Evolutionary conservation across 2,329 filamentous ascomycete species (phyloP), one percentile per base, ranked within the genome.

Genomic region (Mycosphaerella sp.): DNA sequence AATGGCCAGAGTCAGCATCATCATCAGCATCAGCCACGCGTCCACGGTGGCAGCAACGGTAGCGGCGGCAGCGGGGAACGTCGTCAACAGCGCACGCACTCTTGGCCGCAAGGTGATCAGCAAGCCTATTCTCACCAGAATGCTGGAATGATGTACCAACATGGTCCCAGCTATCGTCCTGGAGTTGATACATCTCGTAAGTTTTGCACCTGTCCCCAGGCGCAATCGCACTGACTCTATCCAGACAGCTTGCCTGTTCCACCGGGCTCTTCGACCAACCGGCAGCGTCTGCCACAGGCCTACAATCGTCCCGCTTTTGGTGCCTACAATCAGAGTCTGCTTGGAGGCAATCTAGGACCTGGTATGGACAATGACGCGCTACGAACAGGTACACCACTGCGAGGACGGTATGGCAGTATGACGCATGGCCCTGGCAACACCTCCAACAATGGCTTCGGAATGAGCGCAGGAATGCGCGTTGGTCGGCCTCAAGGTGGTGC

Each of bases 271-370:
- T 45, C 47, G 10, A 44, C 44, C 7, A 53, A 53, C 26, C 54
- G 54, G 11, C 29, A 43, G 14, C 50, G 54, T 11, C 43, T 56
- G 29, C 50, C 54, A 40, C 51, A 48, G 17, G 14, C 26, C 4
- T 52, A 52, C 29, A 26, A n/a, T 10, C 54, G 32, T 12, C 50
- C 54, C n/a, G 39, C 54, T 2, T 53, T 50, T 32, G 54, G 50
- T 38, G 9, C 14, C 8, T 56, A 53, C 46, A 56, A 56, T 36
- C 42, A 47, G n/a, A 56, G 49, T 10, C 12, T 56, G 8, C 46
- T 39, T 5, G 54, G 50, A 26, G 50, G 31, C 6, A 14, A 38
- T 6, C 31, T 31, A 6, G 38, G 12, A 6, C 12, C 41, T 46
- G 23, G 43, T 12, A 21, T 39, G 31, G 46, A 45, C 31, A 42